phyloP scores from a whole-genome alignment of 495 filamentous ascomycete genomes.

The Glonium stellatum region DNA sequence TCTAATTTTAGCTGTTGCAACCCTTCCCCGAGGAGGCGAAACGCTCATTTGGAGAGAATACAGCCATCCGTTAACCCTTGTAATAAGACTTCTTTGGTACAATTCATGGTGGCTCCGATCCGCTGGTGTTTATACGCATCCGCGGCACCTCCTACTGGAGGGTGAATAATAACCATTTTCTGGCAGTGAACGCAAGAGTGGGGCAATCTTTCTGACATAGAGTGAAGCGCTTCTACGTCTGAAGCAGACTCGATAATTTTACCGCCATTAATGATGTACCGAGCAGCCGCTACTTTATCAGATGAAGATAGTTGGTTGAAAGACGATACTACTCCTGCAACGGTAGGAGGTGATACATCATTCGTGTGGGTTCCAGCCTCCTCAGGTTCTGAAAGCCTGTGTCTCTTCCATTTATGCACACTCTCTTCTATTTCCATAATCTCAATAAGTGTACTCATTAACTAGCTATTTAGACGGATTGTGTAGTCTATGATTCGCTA shows the following conservation, averaged over 20 bases:
- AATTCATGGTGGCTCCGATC: neutral
- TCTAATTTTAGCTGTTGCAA: neutral
- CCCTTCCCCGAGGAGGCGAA: neutral
- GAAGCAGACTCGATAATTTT: neutral
- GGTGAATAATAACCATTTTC: neutral
- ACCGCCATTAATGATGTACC: neutral
- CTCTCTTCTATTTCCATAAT: too few species aligned
- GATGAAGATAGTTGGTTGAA: neutral
- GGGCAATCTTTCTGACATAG: neutral
- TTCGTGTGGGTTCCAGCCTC: neutral
- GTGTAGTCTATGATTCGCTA: too few species aligned
- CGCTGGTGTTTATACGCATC: neutral
- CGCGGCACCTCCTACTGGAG: neutral
- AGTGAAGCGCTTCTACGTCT: neutral
- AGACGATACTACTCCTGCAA: neutral
- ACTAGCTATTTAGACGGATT: too few species aligned
- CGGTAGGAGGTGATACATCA: neutral
- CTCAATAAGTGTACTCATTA: too few species aligned
- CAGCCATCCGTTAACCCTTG: neutral
- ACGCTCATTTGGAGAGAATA: neutral
- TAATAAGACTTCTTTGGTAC: constrained; percentile 1
- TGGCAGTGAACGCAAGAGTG: constrained; percentile 1
- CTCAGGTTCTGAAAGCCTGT: neutral
- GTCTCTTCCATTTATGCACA: neutral
- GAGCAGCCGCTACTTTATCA: neutral